Evolutionary conservation across 495 filamentous ascomycete species (phyloP).

Genomic region (Lasiosphaeris hirsuta): DNA sequence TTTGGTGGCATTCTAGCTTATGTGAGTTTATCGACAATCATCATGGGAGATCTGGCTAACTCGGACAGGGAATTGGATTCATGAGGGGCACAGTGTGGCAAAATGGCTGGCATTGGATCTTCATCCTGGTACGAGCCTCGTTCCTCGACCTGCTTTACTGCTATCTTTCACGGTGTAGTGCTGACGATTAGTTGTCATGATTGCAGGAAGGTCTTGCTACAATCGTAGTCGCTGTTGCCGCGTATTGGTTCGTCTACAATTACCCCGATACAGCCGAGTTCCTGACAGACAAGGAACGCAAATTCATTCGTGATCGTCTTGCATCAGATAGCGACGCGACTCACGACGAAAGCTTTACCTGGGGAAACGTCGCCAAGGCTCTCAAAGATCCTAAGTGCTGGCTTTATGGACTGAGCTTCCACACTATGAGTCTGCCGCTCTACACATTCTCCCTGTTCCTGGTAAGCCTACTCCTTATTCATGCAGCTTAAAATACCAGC

Average conservation of each 20-base stretch:
- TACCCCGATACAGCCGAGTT: conserved; percentile 69
- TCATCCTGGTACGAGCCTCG: conserved; percentile 57
- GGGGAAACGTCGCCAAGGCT: conserved; percentile 61
- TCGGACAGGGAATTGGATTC: conserved; percentile 44
- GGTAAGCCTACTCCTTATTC: conserved; percentile 35
- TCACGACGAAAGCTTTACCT: conserved; percentile 62
- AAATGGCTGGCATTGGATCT: conserved; percentile 83
- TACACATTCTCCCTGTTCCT: conserved; percentile 79
- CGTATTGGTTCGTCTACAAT: conserved; percentile 71
- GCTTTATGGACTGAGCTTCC: conserved; percentile 70
- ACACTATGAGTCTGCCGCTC: conserved; percentile 70
- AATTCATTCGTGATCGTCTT: conserved; percentile 57
- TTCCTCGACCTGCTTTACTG: not conserved
- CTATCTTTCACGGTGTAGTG: not conserved
- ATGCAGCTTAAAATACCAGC: too few species aligned
- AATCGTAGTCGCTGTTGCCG: conserved; percentile 54
- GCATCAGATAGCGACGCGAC: conserved; percentile 58
- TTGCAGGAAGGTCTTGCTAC: conserved; percentile 66
- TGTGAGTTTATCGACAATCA: conserved; percentile 22
- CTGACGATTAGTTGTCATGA: not conserved
- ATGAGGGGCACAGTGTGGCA: conserved; percentile 62
- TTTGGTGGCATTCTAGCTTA: conserved; percentile 77
- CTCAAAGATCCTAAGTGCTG: conserved; percentile 69
- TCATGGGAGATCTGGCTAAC: not conserved
- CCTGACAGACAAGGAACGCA: conserved; percentile 60